A percentile compares a stretch with the other conserved stretches of the same genome.
phyloP scores from a whole-genome alignment of 306 rosid genomes.

The Acacia acuminata region DNA sequence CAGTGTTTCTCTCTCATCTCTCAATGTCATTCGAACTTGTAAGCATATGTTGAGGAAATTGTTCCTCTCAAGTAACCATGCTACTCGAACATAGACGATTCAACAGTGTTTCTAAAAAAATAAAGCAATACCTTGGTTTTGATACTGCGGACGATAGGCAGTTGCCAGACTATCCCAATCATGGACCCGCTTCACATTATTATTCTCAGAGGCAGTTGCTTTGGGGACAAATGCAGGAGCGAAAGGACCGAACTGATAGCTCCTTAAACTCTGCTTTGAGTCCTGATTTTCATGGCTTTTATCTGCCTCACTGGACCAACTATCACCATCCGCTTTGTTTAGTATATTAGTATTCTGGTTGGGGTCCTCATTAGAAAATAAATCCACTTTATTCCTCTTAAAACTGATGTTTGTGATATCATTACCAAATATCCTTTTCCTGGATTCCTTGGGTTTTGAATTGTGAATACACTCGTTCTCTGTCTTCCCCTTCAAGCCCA shows the following conservation, averaged over 20 bases:
- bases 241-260: conserved; percentile 87
- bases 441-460: conserved; percentile 42
- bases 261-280: conserved; percentile 40
- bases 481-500: conserved; percentile 57
- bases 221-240: conserved; percentile 64
- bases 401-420: conserved; percentile 69
- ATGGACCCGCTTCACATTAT: conserved; percentile 42
- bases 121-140: conserved; percentile 75
- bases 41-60: too few species aligned
- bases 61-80: too few species aligned
- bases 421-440: conserved; percentile 76
- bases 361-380: conserved; percentile 33
- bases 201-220: conserved; percentile 43
- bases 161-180: conserved; percentile 71
- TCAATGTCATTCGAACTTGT: too few species aligned
- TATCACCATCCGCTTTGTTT: conserved; percentile 35
- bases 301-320: conserved; percentile 30
- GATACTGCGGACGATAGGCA: conserved; percentile 70
- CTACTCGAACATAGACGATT: too few species aligned
- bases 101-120: neutral
- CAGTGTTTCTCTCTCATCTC: neutral
- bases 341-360: conserved; percentile 31
- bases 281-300: conserved; percentile 38
- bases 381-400: conserved; percentile 50
- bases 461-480: conserved; percentile 28